Conservation (phyloP, 2,329 filamentous ascomycete genomes). For the Emericellopsis atlantica region DNA sequence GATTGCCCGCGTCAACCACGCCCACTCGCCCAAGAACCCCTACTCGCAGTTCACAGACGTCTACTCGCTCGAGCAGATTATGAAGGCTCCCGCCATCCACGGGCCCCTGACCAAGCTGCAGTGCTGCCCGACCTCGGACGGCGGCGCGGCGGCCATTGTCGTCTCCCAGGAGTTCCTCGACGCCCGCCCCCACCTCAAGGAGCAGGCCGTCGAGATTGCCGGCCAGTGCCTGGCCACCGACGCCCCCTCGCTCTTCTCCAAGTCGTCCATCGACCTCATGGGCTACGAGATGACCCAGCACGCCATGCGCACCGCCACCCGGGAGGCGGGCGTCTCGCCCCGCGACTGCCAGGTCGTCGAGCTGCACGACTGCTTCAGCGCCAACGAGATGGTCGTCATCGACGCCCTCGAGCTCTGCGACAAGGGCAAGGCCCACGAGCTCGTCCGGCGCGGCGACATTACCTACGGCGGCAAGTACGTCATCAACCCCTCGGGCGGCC, state of each 20-base stretch:
- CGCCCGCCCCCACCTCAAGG: conserved; percentile 66
- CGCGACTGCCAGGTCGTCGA: conserved; percentile 74
- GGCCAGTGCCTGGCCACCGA: conserved; percentile 85
- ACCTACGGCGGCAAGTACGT: conserved; percentile 79
- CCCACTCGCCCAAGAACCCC: conserved; percentile 81
- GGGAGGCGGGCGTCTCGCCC: conserved; percentile 58
- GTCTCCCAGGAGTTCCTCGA: conserved; percentile 85
- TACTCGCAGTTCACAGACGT: conserved; percentile 97
- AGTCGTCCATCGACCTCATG: conserved; percentile 74
- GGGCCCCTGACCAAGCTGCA: conserved; percentile 92
- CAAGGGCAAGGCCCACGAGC: conserved; percentile 78
- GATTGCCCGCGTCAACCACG: conserved; percentile 86
- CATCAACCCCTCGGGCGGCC: conserved; percentile 84
- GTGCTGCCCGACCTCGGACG: conserved; percentile 94
- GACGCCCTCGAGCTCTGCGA: conserved; percentile 73
- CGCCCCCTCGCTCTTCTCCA: conserved; percentile 63
- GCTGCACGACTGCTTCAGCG: conserved; percentile 92
- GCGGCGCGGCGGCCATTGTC: conserved; percentile 75
- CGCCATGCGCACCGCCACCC: conserved; percentile 57
- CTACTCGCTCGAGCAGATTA: conserved; percentile 76
- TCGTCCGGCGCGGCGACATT: conserved; percentile 77
- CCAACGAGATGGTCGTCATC: conserved; percentile 85
- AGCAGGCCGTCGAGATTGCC: conserved; percentile 77
- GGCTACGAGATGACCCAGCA: conserved; percentile 73
- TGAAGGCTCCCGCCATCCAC: conserved; percentile 65